phyloP scores from a whole-genome alignment of 768 basidiomycete genomes.

The Boletus patriciae region DNA sequence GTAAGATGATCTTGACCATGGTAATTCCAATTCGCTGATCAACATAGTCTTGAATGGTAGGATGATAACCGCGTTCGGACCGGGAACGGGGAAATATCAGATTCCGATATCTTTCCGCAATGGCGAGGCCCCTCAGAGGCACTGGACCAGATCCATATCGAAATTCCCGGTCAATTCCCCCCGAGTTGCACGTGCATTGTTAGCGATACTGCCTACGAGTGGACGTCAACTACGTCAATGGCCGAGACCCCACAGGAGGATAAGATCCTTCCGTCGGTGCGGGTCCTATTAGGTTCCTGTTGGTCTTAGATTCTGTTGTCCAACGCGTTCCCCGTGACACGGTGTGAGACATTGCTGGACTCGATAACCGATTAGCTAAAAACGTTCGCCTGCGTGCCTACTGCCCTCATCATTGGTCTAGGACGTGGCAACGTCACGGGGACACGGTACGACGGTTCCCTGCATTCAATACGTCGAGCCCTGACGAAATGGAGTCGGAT shows the following conservation, averaged over 20 bases:
- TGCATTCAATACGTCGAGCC: background rate
- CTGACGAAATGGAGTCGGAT: background rate
- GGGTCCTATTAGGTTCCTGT: background rate
- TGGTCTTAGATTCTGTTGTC: background rate
- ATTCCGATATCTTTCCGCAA: background rate
- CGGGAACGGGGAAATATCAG: no score
- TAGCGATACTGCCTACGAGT: background rate
- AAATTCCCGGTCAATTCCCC: background rate
- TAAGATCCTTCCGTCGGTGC: constrained; percentile 19
- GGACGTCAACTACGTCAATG: background rate
- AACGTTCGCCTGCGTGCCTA: background rate
- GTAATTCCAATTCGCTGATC: background rate
- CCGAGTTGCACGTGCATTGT: background rate
- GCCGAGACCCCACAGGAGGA: background rate
- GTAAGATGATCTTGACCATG: background rate
- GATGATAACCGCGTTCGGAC: background rate
- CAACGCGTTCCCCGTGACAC: background rate
- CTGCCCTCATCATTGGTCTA: background rate
- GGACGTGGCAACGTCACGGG: background rate
- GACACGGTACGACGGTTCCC: background rate
- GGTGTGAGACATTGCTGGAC: background rate
- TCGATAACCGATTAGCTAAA: background rate
- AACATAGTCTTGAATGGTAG: background rate
- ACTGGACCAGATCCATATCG: background rate
- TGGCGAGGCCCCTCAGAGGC: background rate